Evolutionary conservation across 2,329 filamentous ascomycete genomes (phyloP), one percentile per base, ranked within the genome.

Genomic region (Corniculantispora saksenae): DNA sequence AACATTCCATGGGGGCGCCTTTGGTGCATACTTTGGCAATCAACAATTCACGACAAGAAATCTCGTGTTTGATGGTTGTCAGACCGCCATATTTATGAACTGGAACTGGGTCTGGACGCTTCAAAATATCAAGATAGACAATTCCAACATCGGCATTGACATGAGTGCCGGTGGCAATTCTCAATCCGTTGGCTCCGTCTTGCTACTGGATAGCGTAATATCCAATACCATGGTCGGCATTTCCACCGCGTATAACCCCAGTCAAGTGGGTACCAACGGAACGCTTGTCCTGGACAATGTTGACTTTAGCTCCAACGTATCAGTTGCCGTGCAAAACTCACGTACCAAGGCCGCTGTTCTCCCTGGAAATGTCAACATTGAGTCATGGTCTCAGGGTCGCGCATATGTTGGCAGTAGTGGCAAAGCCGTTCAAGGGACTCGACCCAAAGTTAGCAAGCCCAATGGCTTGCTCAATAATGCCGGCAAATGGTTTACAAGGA

Each of bases 31-130:
- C 79, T 81, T 94, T 29, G 93, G 93, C 58, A 93, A 89, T 78
- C 93, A 97, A 79, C 93, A 97, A 78, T 95, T 94, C 78, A 94
- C 92, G 47, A 90, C 89, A 32, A 89, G 92, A 70, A 95, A 96
- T 78, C 74, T 95, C 75, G 90, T 85, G 43, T 96, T 96, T 84
- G 92, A 91, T 75, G 84, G 86, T 76, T 94, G 91, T 81, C 85
- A 92, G 73, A 96, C 92, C 2, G 93, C 91, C 67, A 88, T 97
- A 68, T 92, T 86, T 79, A 91, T 95, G 88, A 93, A 93, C 82
- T 97, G 93, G 93, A 92, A 94, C 80, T 97, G 93, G 93, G 82
- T 88, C 21, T 96, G 91, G 90, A 88, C 89, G 53, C 87, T 95
- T 78, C 92, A 94, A 75, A 90, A 86, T 43, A 70, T 96, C 45